phyloP scores from a whole-genome alignment of 768 basidiomycete species.

The Tulasnella calospora region DNA sequence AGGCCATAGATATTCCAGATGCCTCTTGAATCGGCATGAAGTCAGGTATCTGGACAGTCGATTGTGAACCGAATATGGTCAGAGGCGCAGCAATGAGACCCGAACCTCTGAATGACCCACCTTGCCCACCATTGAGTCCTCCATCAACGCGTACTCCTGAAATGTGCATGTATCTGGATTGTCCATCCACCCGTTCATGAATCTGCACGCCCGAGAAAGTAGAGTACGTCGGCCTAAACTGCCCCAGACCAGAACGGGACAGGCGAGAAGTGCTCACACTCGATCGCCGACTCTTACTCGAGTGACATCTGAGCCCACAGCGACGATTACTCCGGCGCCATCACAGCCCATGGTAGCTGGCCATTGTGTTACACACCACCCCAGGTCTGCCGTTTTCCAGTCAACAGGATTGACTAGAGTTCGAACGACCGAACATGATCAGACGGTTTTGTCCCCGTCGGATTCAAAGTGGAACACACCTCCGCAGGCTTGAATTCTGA shows the following conservation, averaged over 20 bases:
- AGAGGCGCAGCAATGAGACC: not conserved
- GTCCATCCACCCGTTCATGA: not conserved
- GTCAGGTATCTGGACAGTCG: not conserved
- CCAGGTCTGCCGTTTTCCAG: not conserved
- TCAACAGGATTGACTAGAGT: conserved; percentile 20
- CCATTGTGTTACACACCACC: not conserved
- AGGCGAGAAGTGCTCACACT: conserved; percentile 8
- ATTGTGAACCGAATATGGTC: not conserved
- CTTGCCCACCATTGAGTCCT: not conserved
- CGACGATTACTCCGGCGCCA: not conserved
- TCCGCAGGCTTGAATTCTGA: not conserved
- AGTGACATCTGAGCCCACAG: conserved; percentile 1
- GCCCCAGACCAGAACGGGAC: not conserved
- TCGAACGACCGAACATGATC: not conserved
- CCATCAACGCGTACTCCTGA: conserved; percentile 10
- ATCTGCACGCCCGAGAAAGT: not conserved
- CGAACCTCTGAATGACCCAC: not conserved
- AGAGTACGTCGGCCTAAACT: not conserved
- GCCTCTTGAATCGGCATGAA: conserved; percentile 10
- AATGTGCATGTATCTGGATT: conserved; percentile 9
- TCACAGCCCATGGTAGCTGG: conserved; percentile 5
- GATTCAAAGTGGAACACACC: not conserved
- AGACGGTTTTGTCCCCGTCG: not conserved
- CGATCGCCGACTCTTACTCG: conserved; percentile 7
- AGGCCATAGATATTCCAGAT: not conserved